Conservation (phyloP, 2,329 filamentous ascomycete species). For the Scytalidium lignicola region DNA sequence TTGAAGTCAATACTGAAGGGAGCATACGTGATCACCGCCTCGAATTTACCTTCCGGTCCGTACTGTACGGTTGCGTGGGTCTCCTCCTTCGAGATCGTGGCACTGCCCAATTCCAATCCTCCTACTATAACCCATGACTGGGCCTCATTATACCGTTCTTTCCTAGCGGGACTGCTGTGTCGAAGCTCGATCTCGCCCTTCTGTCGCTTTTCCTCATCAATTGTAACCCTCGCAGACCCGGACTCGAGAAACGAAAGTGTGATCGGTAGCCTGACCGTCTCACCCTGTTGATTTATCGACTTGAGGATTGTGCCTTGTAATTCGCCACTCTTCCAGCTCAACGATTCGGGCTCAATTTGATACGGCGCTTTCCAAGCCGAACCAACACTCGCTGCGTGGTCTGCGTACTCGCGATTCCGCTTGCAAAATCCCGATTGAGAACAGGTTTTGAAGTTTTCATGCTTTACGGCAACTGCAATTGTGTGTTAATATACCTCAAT, state of each 20-base stretch:
- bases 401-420: constrained; percentile 85
- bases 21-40: constrained; percentile 76
- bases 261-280: constrained; percentile 74
- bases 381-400: constrained; percentile 61
- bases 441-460: constrained; percentile 97
- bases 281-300: constrained; percentile 57
- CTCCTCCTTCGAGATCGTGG: constrained; percentile 63
- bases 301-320: constrained; percentile 81
- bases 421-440: constrained; percentile 95
- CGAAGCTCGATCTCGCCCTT: constrained; percentile 86
- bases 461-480: constrained; percentile 72
- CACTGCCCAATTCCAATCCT: constrained; percentile 67
- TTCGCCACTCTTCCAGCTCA: constrained; percentile 73
- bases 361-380: constrained; percentile 78
- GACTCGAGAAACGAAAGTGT: constrained; percentile 86
- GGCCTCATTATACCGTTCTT: constrained; percentile 92
- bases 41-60: constrained; percentile 68
- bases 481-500: constrained; percentile 9
- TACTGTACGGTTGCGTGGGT: constrained; percentile 71
- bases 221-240: constrained; percentile 76
- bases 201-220: constrained; percentile 87
- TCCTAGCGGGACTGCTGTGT: constrained; percentile 76
- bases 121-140: constrained; percentile 83
- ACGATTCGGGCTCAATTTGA: constrained; percentile 63
- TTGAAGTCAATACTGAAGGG: constrained; percentile 86